Percentiles rank a stretch among this genome's conserved stretches.
Conservation (phyloP, 805 yeast species). For the Ogataea pignaliae region DNA sequence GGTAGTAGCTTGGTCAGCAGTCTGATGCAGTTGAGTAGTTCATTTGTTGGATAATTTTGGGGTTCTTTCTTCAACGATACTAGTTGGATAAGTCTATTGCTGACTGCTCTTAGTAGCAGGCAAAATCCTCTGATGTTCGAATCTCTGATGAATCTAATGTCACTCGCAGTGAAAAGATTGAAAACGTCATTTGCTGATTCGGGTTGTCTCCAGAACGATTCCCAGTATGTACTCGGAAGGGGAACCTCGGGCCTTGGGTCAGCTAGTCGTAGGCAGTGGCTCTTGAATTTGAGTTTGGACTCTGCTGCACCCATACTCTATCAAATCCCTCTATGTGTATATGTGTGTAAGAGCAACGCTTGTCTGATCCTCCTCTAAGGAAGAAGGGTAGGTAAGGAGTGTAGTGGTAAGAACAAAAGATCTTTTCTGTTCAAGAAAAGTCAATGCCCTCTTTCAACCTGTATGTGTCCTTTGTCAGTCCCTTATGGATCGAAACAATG, state of each 20-base stretch:
- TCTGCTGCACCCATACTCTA: conserved; percentile 67
- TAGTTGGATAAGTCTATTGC: conserved; percentile 31
- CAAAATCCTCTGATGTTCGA: conserved; percentile 55
- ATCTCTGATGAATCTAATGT: conserved; percentile 56
- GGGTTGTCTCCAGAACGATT: conserved; percentile 43
- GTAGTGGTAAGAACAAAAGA: not conserved
- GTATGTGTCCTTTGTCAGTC: too few relatives aligned
- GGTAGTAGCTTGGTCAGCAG: conserved; percentile 65
- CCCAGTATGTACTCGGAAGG: conserved; percentile 39
- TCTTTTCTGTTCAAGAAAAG: too few relatives aligned
- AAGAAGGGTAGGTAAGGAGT: not conserved
- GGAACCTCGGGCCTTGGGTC: conserved; percentile 37
- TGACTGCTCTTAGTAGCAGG: conserved; percentile 40
- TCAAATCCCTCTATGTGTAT: conserved; percentile 1
- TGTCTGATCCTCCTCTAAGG: too few relatives aligned
- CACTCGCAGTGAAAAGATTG: conserved; percentile 50
- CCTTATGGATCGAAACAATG: too few relatives aligned
- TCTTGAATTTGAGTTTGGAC: conserved; percentile 56
- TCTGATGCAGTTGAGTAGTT: conserved; percentile 58
- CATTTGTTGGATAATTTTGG: conserved; percentile 23
- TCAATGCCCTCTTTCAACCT: too few relatives aligned
- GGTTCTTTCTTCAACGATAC: conserved; percentile 16
- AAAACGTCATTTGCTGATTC: conserved; percentile 52
- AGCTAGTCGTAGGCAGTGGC: conserved; percentile 55
- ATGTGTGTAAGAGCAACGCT: conserved; percentile 2